Base-by-base conservation (phyloP, 164 flowering plant species). In the Saururus chinensis region DNA sequence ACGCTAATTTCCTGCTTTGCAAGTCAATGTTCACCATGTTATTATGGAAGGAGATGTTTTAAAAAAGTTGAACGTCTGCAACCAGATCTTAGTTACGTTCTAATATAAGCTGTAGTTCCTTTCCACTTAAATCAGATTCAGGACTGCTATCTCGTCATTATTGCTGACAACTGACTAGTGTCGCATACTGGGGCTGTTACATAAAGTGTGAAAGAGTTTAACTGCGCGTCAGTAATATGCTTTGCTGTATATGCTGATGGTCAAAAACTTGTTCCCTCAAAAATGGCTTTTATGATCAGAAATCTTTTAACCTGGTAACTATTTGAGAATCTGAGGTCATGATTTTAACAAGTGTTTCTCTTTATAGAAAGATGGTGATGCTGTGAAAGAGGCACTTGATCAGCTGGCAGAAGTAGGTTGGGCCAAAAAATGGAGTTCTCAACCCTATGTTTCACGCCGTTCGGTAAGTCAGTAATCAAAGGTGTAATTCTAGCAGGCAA, bases 351-450 rank as follows among this genome's bases (percentile, higher is more conserved):
- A 45, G 49, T 0, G 20, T 35, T 1, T 54, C 17, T 68, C 73
- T 62, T 60, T 75, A 72, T 85, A 93, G 97, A 90, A 85, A 71
- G 97, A 93, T 66, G 84, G 92, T 70, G 78, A 82, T 63, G 88
- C 86, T 20, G 99, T 88, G 20, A 93, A 84, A 74, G 84, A 82
- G 69, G 85, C 88, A 51, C 92, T 93, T 65, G 86, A 88, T 83
- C 85, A 82, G 77, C 78, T 93, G 66, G 76, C 71, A 17, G 85
- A 88, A 73, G 74, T 59, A 64, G 98, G 96, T 40, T 93, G 96
- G 97, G 95, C 97, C 42, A 85, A 81, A 69, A 88, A 78, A 68
- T 93, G 98, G 98, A 80, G 85, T 60, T 90, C 96, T 74, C 98
- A 93, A 73, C 95, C 98, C 45, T 80, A 88, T 77, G 83, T 88